phyloP scores from a whole-genome alignment of 2,329 filamentous ascomycete genomes.

The Colletotrichum horii region DNA sequence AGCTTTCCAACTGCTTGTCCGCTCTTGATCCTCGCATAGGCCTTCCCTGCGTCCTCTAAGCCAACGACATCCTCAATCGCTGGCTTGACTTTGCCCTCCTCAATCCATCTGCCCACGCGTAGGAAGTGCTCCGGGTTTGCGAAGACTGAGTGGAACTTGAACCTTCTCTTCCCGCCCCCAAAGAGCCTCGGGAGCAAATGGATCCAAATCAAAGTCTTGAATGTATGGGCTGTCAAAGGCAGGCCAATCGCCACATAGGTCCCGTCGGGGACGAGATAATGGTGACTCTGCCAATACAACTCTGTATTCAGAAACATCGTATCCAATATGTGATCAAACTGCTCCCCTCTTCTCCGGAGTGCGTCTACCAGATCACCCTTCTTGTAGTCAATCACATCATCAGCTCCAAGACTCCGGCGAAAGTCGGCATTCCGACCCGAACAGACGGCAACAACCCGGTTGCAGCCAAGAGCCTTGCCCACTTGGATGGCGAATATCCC shows the following conservation, averaged over 20 bases:
- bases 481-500: slow-evolving; percentile 42
- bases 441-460: slow-evolving; percentile 35
- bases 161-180: slow-evolving; percentile 45
- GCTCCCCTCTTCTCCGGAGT: slow-evolving; percentile 14
- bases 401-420: slow-evolving; percentile 37
- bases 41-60: slow-evolving; percentile 60
- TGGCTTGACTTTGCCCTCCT: slow-evolving; percentile 61
- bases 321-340: slow-evolving; percentile 30
- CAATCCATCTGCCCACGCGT: slow-evolving; percentile 59
- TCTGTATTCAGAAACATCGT: slow-evolving; percentile 39
- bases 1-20: background rate
- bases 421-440: slow-evolving; percentile 37
- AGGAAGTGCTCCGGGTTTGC: slow-evolving; percentile 50
- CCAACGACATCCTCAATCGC: slow-evolving; percentile 60
- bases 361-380: slow-evolving; percentile 11
- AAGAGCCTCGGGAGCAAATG: slow-evolving; percentile 36
- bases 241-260: slow-evolving; percentile 57
- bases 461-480: slow-evolving; percentile 34
- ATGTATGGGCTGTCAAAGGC: slow-evolving; percentile 29
- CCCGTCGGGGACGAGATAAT: slow-evolving; percentile 52
- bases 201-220: slow-evolving; percentile 26
- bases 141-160: slow-evolving; percentile 42
- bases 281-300: slow-evolving; percentile 54
- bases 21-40: slow-evolving; percentile 60
- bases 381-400: slow-evolving; percentile 41